Percentiles rank a stretch among this genome's conserved stretches.
Evolutionary conservation across 352 stramenopile species (phyloP).

Genomic region (Peronosclerospora sorghi): DNA sequence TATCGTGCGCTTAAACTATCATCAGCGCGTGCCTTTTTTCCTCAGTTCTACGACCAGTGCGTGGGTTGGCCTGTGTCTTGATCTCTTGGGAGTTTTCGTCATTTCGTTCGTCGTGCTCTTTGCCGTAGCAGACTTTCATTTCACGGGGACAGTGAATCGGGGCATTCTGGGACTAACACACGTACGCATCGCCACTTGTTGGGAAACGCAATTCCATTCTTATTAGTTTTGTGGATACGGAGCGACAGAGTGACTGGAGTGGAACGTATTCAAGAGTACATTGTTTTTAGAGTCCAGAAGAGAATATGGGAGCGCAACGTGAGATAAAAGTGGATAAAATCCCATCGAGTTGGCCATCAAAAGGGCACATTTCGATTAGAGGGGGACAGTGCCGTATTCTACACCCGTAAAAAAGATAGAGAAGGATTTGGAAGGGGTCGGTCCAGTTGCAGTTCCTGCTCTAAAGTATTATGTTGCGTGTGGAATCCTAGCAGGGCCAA

Average conservation of each 20-base stretch:
- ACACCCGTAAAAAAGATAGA: not conserved
- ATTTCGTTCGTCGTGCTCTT: slow-evolving; percentile 74
- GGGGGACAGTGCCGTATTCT: slow-evolving; percentile 35
- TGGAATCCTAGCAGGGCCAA: slow-evolving; percentile 34
- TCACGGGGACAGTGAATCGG: slow-evolving; percentile 41
- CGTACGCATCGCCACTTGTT: slow-evolving; percentile 83
- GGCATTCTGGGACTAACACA: slow-evolving; percentile 81
- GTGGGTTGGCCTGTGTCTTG: slow-evolving; percentile 80
- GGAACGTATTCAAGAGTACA: slow-evolving; percentile 83
- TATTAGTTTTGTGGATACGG: slow-evolving; percentile 77
- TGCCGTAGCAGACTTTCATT: slow-evolving; percentile 57
- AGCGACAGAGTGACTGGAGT: slow-evolving; percentile 89
- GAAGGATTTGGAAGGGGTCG: too few relatives aligned
- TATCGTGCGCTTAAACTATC: slow-evolving; percentile 36
- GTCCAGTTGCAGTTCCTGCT: slow-evolving; percentile 16
- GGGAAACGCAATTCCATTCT: slow-evolving; percentile 81
- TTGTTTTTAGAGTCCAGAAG: slow-evolving; percentile 39
- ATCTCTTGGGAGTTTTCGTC: slow-evolving; percentile 73
- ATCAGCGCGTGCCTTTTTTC: slow-evolving; percentile 74
- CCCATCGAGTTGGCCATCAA: slow-evolving; percentile 22
- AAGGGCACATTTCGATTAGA: slow-evolving; percentile 39
- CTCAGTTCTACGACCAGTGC: slow-evolving; percentile 51
- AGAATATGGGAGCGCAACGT: slow-evolving; percentile 5
- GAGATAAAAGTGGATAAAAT: slow-evolving; percentile 4
- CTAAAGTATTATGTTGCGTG: slow-evolving; percentile 39